Conservation (phyloP, 139 green algal genomes). For the Chlorella sp. region DNA sequence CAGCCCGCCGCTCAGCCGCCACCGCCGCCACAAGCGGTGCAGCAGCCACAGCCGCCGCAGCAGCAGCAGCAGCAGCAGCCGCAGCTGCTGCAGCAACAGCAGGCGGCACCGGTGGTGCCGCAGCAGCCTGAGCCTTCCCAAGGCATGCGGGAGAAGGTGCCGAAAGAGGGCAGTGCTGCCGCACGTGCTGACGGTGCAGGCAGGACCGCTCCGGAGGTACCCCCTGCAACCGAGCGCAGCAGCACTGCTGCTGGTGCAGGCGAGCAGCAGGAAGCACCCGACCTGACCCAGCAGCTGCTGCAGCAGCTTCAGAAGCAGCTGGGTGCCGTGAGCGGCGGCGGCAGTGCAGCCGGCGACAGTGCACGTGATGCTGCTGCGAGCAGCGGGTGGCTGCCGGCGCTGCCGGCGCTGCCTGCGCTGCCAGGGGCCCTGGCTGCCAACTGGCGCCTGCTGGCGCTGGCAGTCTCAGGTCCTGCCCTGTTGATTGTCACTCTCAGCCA, state of each 20-base stretch:
- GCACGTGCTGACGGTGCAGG: too few relatives aligned
- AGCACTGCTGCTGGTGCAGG: neutral
- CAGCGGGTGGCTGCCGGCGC: neutral
- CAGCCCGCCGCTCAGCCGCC: neutral
- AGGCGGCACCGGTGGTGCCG: neutral
- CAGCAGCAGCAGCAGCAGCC: neutral
- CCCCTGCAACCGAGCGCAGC: neutral
- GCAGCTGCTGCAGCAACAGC: neutral
- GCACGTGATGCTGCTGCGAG: neutral
- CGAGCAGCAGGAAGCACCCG: neutral
- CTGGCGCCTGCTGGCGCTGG: constrained; percentile 1
- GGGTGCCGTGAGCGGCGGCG: neutral
- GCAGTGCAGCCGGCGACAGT: neutral
- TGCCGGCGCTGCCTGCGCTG: neutral
- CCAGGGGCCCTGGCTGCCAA: neutral
- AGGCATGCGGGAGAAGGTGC: neutral
- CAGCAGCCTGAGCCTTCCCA: neutral
- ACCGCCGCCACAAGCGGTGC: neutral
- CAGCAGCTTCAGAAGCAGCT: constrained; percentile 28
- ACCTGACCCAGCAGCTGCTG: constrained; percentile 2
- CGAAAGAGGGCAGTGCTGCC: too few relatives aligned
- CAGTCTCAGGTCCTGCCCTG: neutral
- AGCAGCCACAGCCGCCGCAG: neutral
- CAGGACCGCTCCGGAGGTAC: too few relatives aligned
- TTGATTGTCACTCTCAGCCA: neutral